These are phyloP conservation scores for Paspalum notatum DNA, from an alignment of 176 grass and related monocot species.

Conservation along the genomic window DNA sequence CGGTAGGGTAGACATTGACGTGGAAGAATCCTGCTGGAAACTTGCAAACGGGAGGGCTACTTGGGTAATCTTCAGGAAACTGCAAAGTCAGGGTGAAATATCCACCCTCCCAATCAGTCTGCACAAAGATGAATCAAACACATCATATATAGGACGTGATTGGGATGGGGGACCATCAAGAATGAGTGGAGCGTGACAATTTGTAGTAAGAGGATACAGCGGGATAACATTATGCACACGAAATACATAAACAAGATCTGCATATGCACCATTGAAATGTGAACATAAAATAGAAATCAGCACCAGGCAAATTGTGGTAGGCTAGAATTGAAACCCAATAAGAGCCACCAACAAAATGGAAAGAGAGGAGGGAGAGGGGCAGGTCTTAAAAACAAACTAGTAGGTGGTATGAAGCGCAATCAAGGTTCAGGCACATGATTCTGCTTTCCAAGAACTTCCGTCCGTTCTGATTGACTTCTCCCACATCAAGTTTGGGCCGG, in stretches of 20 bases:
- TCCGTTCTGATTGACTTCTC: too few relatives aligned
- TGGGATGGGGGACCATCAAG: not conserved
- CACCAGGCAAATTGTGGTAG: not conserved
- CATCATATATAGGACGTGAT: not conserved
- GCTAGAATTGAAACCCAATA: not conserved
- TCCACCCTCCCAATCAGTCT: constrained; percentile 97
- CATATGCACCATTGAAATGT: not conserved
- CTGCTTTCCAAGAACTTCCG: too few relatives aligned
- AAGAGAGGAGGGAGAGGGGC: not conserved
- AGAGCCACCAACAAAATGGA: not conserved
- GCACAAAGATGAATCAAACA: constrained; percentile 37
- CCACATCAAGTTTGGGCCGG: too few relatives aligned
- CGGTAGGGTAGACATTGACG: constrained; percentile 71
- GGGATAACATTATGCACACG: not conserved
- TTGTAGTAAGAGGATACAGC: not conserved
- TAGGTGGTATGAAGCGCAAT: too few relatives aligned
- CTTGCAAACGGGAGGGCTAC: constrained; percentile 66
- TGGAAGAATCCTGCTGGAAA: constrained; percentile 88
- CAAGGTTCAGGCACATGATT: too few relatives aligned
- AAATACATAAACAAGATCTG: constrained; percentile 4
- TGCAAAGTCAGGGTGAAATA: constrained; percentile 64
- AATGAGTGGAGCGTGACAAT: not conserved
- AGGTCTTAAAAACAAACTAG: too few relatives aligned
- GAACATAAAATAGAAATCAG: not conserved
- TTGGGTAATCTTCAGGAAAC: constrained; percentile 79